phyloP scores from a whole-genome alignment of 2,329 filamentous ascomycete genomes.

The Diaporthe helianthi region DNA sequence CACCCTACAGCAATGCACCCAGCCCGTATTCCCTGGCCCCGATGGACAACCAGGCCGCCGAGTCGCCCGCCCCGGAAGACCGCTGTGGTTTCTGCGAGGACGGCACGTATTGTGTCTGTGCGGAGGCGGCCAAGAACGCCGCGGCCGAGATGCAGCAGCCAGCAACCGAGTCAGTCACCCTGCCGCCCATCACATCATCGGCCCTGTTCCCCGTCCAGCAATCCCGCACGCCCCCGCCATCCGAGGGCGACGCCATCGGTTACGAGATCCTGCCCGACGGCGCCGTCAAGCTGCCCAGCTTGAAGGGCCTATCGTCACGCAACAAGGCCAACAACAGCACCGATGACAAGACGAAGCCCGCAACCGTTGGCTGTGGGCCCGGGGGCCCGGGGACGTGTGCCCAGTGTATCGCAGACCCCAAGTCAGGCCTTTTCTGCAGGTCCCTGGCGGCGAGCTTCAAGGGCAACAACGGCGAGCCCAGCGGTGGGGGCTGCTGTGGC shows the following conservation, averaged over 20 bases:
- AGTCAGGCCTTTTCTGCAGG: slow-evolving; percentile 83
- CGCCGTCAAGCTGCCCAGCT: slow-evolving; percentile 64
- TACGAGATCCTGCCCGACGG: slow-evolving; percentile 67
- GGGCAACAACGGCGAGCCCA: slow-evolving; percentile 43
- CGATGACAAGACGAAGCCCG: slow-evolving; percentile 39
- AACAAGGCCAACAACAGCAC: slow-evolving; percentile 41
- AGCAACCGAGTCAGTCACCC: slow-evolving; percentile 36
- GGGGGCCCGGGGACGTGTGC: slow-evolving; percentile 81
- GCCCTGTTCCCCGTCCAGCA: slow-evolving; percentile 51
- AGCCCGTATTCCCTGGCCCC: slow-evolving; percentile 41
- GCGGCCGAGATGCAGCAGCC: background rate
- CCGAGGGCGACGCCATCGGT: slow-evolving; percentile 66
- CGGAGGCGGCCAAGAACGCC: slow-evolving; percentile 56
- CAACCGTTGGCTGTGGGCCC: slow-evolving; percentile 59
- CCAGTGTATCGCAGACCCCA: slow-evolving; percentile 79
- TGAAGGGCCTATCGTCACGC: slow-evolving; percentile 41
- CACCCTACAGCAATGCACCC: slow-evolving; percentile 37
- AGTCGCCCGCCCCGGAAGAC: slow-evolving; percentile 57
- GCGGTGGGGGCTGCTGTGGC: slow-evolving; percentile 66
- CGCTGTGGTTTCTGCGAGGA: slow-evolving; percentile 84
- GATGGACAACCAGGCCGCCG: slow-evolving; percentile 22
- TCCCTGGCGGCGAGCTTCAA: slow-evolving; percentile 74
- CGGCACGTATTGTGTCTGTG: slow-evolving; percentile 82
- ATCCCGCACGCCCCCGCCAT: slow-evolving; percentile 64
- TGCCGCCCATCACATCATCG: slow-evolving; percentile 49